Evolutionary conservation across 139 green algal species (phyloP), one percentile per base, ranked within the genome.

Genomic region (Micractinium conductrix): DNA sequence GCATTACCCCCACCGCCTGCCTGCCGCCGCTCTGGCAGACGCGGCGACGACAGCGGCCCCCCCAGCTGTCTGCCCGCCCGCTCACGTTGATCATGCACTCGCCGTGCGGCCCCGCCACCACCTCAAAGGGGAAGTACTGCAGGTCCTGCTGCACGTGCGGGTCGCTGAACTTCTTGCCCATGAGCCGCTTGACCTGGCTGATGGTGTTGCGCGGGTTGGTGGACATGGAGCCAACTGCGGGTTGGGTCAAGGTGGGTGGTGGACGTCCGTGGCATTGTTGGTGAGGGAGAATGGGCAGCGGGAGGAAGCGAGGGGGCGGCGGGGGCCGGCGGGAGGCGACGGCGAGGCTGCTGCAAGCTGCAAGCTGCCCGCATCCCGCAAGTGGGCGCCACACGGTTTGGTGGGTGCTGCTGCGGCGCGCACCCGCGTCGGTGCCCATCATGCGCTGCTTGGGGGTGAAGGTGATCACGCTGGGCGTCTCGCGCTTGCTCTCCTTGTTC

Each of bases 201-300:
- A 99, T 87, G 0, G 97, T 98, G 91, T 99, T 99, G 84, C 95
- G 95, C 14, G 95, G 94, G 87, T 96, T 96, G 91, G 98, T 96
- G 50, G 91, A 91, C 74, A 98, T 81, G 76, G 93, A 80, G 40
- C 91, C 90, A 24, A 89, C 89, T 72, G 89, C 69, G 5, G n/a
- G 45, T 30, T 30, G 17, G 44, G 42, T 78, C 40, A 43, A 5
- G 16, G 67, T 4, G 4, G 53, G 35, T 17, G 74, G 37, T 10
- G 53, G 33, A 80, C 35, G 53, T 4, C 16, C 58, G 16, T 5
- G 58, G 5, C 40, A 42, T 45, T 45, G 22, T 71, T 9, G 40
- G 62, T 8, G 38, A 16, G 4, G 26, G 60, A 10, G 10, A 50
- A 84, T 7, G 42, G 33, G 19, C 8, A 60, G 4, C 60, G 24